Evolutionary conservation across 2,329 filamentous ascomycete species (phyloP), one percentile per base, ranked within the genome.

Genomic region (Sarocladium oryzae): DNA sequence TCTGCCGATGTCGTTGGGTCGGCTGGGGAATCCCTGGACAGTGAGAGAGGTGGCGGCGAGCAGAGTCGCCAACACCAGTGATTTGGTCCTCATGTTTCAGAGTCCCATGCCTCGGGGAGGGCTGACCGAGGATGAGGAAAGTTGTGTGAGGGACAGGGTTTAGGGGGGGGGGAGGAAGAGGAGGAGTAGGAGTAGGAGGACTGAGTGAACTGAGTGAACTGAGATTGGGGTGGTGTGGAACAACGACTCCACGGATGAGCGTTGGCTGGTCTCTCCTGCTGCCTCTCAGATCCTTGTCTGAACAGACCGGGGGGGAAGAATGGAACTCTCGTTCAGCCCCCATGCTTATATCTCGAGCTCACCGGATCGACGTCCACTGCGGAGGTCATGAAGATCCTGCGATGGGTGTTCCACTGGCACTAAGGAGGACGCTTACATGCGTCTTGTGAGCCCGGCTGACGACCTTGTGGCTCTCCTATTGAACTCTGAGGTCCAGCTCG

Each of bases 21-120:
- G 43, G 43, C 43, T 48, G 11, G 43, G 43, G 16, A 48, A 32
- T 20, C 26, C 43, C 43, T 48, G 43, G 10, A 48, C 43, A 11
- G 41, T 45, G 13, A 48, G 20, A 48, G 43, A 48, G 26, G 8
- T 26, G 16, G 28, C 18, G 28, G 43, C 43, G 43, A 48, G 30
- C 7, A 48, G 16, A 9, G 40, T 26, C 30, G 43, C 43, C 43
- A 48, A 35, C 43, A 32, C 24, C 43, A 32, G 16, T 4, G 26
- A 23, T 23, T 18, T 48, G 28, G 23, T 28, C 16, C 16, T 48
- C 43, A 48, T 48, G 43, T 4, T 21, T 48, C 43, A 48, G 20
- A 26, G 11, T 48, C 28, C 30, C 28, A 18, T 35, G 43, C 30
- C 43, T 20, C 30, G 43, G 13, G n/a, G 9, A 20, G 43, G 33